A percentile compares a stretch with the other conserved stretches of the same genome.
phyloP scores from a whole-genome alignment of 768 basidiomycete genomes.

The Rhodotorula graminis region DNA sequence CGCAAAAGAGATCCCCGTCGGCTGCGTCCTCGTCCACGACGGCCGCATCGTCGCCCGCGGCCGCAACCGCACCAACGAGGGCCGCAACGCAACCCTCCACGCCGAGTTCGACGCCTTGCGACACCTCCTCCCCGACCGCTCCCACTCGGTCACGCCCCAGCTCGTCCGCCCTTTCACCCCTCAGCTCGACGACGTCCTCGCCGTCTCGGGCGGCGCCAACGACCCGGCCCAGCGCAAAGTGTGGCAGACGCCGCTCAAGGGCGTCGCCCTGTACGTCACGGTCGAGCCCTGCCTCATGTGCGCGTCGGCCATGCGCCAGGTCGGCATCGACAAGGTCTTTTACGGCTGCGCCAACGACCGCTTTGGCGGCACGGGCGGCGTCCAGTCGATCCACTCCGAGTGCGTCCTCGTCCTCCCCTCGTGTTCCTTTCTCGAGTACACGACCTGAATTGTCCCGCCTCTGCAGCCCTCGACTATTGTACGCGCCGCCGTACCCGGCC shows the following conservation, averaged over 20 bases:
- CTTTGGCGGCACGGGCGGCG: conserved; percentile 94
- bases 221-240: conserved; percentile 12
- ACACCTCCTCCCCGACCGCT: conserved; percentile 63
- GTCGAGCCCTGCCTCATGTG: conserved; percentile 99
- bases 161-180: conserved; percentile 22
- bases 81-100: conserved; percentile 90
- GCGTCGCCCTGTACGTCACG: conserved; percentile 88
- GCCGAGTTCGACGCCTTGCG: conserved; percentile 97
- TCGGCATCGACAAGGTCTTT: conserved; percentile 82
- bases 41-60: conserved; percentile 74
- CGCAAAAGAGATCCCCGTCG: conserved; percentile 87
- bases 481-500: conserved; percentile 68
- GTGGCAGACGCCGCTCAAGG: conserved; percentile 60
- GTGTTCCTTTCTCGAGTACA: too few relatives aligned
- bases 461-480: conserved; percentile 63
- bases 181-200: conserved; percentile 2
- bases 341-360: conserved; percentile 94
- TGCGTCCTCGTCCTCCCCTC: conserved; percentile 44
- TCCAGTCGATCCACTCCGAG: conserved; percentile 77
- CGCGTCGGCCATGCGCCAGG: conserved; percentile 85
- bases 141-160: conserved; percentile 12
- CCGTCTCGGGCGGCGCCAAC: background rate
- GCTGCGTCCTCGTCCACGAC: conserved; percentile 85
- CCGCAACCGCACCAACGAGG: conserved; percentile 88
- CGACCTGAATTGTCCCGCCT: background rate